Percentiles rank a stretch among this genome's conserved stretches.
Evolutionary conservation across 1,284 basidiomycete species (phyloP).

Genomic region (Fomitopsis pinicola): DNA sequence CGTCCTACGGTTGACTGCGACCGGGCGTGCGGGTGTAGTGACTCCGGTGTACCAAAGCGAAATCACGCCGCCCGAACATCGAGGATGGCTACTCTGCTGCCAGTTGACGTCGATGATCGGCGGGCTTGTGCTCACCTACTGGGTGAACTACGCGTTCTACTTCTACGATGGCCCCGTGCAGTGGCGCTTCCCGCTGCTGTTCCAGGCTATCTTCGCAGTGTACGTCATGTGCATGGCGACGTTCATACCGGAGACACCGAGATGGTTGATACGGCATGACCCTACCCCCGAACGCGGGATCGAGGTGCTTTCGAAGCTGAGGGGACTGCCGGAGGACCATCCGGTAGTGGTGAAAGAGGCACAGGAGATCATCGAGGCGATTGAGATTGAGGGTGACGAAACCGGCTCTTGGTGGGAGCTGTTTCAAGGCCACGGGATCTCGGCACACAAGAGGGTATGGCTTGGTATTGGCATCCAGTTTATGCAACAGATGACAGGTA

Average conservation of each 20-base stretch:
- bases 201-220: slow-evolving; percentile 39
- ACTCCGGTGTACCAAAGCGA: slow-evolving; percentile 23
- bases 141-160: slow-evolving; percentile 43
- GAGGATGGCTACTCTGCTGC: slow-evolving; percentile 18
- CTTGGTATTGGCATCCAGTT: slow-evolving; percentile 10
- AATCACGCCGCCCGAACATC: slow-evolving; percentile 15
- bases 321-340: slow-evolving; percentile 6
- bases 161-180: slow-evolving; percentile 33
- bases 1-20: background rate
- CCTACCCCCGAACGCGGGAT: slow-evolving; percentile 7
- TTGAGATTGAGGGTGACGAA: slow-evolving; percentile 8
- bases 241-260: slow-evolving; percentile 38
- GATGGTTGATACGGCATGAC: slow-evolving; percentile 42
- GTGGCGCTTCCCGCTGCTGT: slow-evolving; percentile 41
- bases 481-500: slow-evolving; percentile 13
- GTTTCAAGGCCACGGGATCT: slow-evolving; percentile 9
- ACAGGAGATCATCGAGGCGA: slow-evolving; percentile 7
- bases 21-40: slow-evolving; percentile 5
- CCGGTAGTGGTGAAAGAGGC: slow-evolving; percentile 3
- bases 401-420: slow-evolving; percentile 9
- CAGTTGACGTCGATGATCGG: slow-evolving; percentile 21
- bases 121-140: slow-evolving; percentile 31
- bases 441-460: slow-evolving; percentile 7
- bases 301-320: slow-evolving; percentile 7
- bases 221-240: slow-evolving; percentile 34